Evolutionary conservation across 495 filamentous ascomycete species (phyloP).

Genomic region (Penicillium tannophilum): DNA sequence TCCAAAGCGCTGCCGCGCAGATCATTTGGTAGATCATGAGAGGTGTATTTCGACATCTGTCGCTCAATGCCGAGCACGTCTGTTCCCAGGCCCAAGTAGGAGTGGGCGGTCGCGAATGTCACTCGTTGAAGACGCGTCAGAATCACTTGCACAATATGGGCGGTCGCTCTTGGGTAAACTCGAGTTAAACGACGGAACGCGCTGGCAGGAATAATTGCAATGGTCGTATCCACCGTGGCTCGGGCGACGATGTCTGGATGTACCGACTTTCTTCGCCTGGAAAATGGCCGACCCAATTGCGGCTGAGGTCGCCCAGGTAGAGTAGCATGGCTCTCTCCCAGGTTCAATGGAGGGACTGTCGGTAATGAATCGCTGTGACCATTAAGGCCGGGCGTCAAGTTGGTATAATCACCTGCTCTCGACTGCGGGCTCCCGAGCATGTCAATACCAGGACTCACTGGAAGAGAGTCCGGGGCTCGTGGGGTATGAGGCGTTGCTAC

Average conservation of each 20-base stretch:
- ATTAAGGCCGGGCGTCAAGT: slow-evolving; percentile 20
- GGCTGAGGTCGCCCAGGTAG: slow-evolving; percentile 19
- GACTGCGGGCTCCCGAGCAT: slow-evolving; percentile 41
- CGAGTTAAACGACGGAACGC: slow-evolving; percentile 92
- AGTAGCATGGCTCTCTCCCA: slow-evolving; percentile 54
- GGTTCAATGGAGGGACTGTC: slow-evolving; percentile 70
- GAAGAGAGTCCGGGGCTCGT: slow-evolving; percentile 48
- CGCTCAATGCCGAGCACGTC: slow-evolving; percentile 91
- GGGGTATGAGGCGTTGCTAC: slow-evolving; percentile 25
- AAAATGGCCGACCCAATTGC: neutral
- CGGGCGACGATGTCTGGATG: slow-evolving; percentile 96
- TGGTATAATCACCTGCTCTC: slow-evolving; percentile 22
- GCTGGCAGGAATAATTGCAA: slow-evolving; percentile 95
- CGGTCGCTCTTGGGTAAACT: slow-evolving; percentile 92
- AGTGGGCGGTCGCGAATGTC: slow-evolving; percentile 89
- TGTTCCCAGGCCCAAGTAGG: slow-evolving; percentile 86
- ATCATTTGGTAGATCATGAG: slow-evolving; percentile 88
- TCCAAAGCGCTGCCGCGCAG: slow-evolving; percentile 82
- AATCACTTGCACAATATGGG: slow-evolving; percentile 97
- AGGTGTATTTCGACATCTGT: slow-evolving; percentile 89
- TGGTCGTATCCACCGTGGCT: slow-evolving; percentile 96
- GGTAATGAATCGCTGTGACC: slow-evolving; percentile 40
- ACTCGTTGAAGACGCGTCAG: slow-evolving; percentile 91
- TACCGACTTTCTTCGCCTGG: slow-evolving; percentile 64
- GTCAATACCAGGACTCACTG: slow-evolving; percentile 42